Evolutionary conservation across 2,329 filamentous ascomycete species (phyloP), one percentile per base, ranked within the genome.

Genomic region (Akanthomyces dipterigenus): DNA sequence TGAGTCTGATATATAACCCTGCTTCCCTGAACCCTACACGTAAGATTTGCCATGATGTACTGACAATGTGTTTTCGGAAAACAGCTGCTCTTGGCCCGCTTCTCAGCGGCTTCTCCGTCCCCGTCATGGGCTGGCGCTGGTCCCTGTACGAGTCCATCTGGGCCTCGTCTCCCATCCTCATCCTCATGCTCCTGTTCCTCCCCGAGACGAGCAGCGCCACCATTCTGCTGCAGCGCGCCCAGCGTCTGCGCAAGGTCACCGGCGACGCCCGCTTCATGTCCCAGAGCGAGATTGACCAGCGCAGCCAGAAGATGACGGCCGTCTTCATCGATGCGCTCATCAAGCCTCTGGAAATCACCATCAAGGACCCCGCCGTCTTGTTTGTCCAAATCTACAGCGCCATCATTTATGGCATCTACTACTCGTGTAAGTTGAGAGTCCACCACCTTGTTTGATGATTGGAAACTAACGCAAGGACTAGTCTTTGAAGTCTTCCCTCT

Each of bases 401-500:
- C 59, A 78, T 88, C 65, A 80, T 83, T 65, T 88, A 87, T 71
- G 82, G 77, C 58, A 85, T 84, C 68, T 85, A 84, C 75, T 84
- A 84, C 67, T 80, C 77, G 46, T 88, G 72, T 72, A 67, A 69
- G 71, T 64, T 43, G 81, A 73, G 24, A 22, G 4, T 16, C 7
- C 24, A 5, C 5, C 22, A 20, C 46, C 11, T 12, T 16, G 36
- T 1, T 2, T 14, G n/a, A n/a, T 38, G 5, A 24, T 45, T 18
- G 12, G 57, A 68, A 63, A 68, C 64, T 60, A 16, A 51, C 50
- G 31, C 1, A 12, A 11, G n/a, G 16, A 8, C 3, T 28, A 74
- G 72, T 76, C 71, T 88, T 88, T 68, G 85, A 88, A 67, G 82
- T 82, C n/a, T 88, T 88, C 70, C 85, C 85, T 4, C 74, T 87